Evolutionary conservation across 805 yeast species (phyloP).

Genomic region (Yamadazyma ubonensis): DNA sequence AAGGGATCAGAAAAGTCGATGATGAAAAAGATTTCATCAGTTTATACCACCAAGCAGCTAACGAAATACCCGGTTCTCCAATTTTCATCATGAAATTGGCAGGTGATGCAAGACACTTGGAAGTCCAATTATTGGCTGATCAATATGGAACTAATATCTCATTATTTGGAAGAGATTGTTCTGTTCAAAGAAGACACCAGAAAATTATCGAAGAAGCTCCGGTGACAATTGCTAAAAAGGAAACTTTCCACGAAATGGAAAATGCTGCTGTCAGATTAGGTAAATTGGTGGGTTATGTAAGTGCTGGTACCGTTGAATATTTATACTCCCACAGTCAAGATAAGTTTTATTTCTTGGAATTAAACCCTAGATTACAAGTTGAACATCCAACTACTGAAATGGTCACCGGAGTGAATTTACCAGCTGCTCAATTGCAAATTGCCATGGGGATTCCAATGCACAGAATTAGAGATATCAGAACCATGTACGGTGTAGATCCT

Average conservation of each 20-base stretch:
- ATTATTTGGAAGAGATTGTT: conserved; percentile 97
- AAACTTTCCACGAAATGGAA: conserved; percentile 90
- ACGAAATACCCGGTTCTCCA: conserved; percentile 98
- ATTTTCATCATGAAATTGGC: conserved; percentile 97
- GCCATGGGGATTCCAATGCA: conserved; percentile 99
- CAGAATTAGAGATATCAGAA: conserved; percentile 88
- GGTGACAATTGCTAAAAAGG: conserved; percentile 86
- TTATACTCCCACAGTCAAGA: conserved; percentile 91
- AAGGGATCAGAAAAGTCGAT: conserved; percentile 97
- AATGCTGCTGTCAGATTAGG: conserved; percentile 97
- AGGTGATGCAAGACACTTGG: conserved; percentile 96
- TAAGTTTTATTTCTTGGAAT: conserved; percentile 92
- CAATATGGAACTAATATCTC: conserved; percentile 98
- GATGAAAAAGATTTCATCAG: conserved; percentile 72
- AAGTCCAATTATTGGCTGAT: conserved; percentile 96
- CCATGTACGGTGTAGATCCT: conserved; percentile 94
- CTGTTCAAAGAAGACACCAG: conserved; percentile 99
- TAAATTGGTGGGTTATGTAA: conserved; percentile 93
- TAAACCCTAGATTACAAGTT: conserved; percentile 98
- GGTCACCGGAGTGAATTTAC: conserved; percentile 98
- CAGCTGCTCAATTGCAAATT: conserved; percentile 97
- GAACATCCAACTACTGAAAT: conserved; percentile 99
- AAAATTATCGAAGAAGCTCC: conserved; percentile 99
- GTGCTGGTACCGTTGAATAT: conserved; percentile 99
- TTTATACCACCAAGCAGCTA: conserved; percentile 88